Base-by-base conservation (phyloP, 345 rosid genomes). In the Eucalyptus paniculata region DNA sequence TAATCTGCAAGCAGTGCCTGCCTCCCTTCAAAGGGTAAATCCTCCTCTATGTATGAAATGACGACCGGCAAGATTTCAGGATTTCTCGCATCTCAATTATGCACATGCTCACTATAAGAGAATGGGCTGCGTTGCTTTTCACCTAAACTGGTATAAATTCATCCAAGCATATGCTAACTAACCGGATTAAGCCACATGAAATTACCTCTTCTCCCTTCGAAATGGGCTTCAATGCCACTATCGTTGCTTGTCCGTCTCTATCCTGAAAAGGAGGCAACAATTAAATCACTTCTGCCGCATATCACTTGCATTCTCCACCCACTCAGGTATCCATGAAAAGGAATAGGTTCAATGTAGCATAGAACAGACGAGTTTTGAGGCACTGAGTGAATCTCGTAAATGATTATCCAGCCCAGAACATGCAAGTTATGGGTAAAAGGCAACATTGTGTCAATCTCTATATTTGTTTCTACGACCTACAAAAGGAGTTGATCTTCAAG, bases 231-330 rank as follows among this genome's bases (percentile, higher is more conserved):
- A 91, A 89, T n/a, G 98, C 97, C 83, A 95, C 88, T 88, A 97
- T 95, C 58, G 95, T 94, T 50, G 98, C 99, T 92, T 93, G 98
- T 45, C 99, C 99, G 85, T 97, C 97, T 92, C 92, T 94, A 90
- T 97, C 99, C 99, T 97, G 93, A 88, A 34, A 7, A 60, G 54
- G 37, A 49, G 19, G 42, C 17, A 65, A 72, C 86, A 28, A 62
- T 44, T 37, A 65, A 4, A 65, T 58, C 77, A 87, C 51, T 30
- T 21, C 23, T 26, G 45, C 67, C 23, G 50, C 69, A 62, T 34
- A 45, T 13, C 58, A 7, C 26, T 37, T 13, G 88, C 37, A 65
- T 14, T 30, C 34, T 14, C 37, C 72, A 65, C 37, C 19, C 37
- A n/a, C 77, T n/a, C 21, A 16, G 37, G 77, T n/a, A 9, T 65